Evolutionary conservation across 495 filamentous ascomycete species (phyloP), one percentile per base, ranked within the genome.

Genomic region (Filosporella fistucella): DNA sequence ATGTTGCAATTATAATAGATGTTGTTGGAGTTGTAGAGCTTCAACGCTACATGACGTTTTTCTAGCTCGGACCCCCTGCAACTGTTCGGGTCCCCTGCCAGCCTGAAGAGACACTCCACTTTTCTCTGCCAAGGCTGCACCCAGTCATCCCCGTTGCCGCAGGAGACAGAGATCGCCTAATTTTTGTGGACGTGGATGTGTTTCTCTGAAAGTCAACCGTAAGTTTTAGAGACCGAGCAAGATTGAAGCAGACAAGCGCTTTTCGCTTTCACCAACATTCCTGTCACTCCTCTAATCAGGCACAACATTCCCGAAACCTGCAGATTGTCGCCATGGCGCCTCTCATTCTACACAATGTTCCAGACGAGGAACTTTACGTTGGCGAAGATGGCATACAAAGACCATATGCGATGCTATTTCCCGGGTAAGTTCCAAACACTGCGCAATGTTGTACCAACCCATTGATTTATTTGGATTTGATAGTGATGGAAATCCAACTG

Each of bases 341-440:
- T 35, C 62, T 79, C 34, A 76, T 79, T 53, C 60, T 79, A 21
- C 76, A 79, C 61, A 78, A 79, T 55, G 76, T 79, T 21, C 74
- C 76, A 39, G 75, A 78, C 52, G 75, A 78, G 23, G 76, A 79
- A 55, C 67, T 76, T 12, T 79, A 78, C 50, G 63, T 73, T 10
- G 76, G 76, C 38, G 71, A 76, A 32, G 76, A 79, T 61, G 76
- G 76, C 39, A 57, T 78, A 37, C 64, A 72, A 48, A 62, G 76
- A 48, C 76, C 76, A 12, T 79, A 76, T 48, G 76, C 72, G 34
- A 71, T 79, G 70, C 59, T 76, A 37, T 78, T 71, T 52, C 68
- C 72, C 51, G 68, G 74, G 76, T 79, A 67, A 29, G 72, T 57
- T 25, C 32, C 45, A 21, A 25, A 47, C 6, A 10, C 32, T 20